Base-by-base conservation (phyloP, 2,329 filamentous ascomycete genomes). In the Colletotrichum acutatum region DNA sequence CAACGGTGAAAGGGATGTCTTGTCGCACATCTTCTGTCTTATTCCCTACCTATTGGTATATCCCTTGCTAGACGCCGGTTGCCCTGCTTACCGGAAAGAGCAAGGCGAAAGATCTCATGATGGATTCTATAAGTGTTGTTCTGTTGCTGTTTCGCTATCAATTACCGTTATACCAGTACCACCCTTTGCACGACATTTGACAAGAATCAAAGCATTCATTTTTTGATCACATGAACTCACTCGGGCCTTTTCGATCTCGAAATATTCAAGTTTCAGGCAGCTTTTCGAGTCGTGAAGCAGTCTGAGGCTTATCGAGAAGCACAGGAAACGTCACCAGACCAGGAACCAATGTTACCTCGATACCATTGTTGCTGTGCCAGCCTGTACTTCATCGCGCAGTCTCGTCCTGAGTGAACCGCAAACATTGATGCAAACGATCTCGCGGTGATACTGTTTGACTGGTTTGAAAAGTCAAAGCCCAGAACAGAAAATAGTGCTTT, bases 61-160 rank as follows among this genome's bases (percentile, higher is more conserved):
- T n/a, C 64, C 58, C 65, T 42, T 72, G 32, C 14, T n/a, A 26
- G 16, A 7, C 46, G 24, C 59, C 54, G 54, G 67, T 46, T 66
- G 24, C 66, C 67, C 56, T 65, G 66, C 37, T 53, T 73, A 73
- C 67, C 66, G 71, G 67, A 46, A 34, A 66, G 5, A 32, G 26
- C 42, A 22, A 65, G 22, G 54, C 30, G 32, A 30, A n/a, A 42
- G 54, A 54, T 46, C 11, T 1, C 30, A 62, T 56, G 12, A 64
- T 56, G 52, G 22, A 28, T 26, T 49, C 26, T 73, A 65, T 66
- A 61, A 61, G 46, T 71, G 34, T 63, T 56, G 30, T 54, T 22
- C 32, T 34, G 49, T 30, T 60, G 37, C 71, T 57, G 63, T 28
- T 53, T 26, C 60, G 70, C 32, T 53, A 61, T 57, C 32, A 32